These are phyloP conservation scores for Alliaria petiolata DNA, from an alignment of 345 rosid species.

Conservation along the genomic window DNA sequence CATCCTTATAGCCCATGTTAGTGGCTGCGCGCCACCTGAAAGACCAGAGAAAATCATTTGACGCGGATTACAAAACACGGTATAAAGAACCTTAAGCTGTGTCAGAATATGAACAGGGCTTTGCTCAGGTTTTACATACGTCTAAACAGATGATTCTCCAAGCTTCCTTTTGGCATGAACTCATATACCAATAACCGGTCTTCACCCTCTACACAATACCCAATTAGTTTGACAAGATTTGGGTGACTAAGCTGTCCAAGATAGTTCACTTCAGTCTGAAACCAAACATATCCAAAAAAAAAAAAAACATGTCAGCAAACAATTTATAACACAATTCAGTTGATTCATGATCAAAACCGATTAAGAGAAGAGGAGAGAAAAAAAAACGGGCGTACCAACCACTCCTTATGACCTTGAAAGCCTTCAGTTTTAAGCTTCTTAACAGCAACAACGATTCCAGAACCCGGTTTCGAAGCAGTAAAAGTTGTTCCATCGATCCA, in stretches of 20 bases:
- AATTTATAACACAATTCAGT: neutral
- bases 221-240: conserved; percentile 85
- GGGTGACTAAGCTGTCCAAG: conserved; percentile 95
- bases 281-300: no score
- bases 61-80: neutral
- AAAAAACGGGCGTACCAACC: conserved; percentile 63
- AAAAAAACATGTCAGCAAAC: neutral
- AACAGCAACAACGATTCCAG: conserved; percentile 92
- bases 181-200: conserved; percentile 82
- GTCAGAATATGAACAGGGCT: neutral
- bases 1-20: conserved; percentile 85
- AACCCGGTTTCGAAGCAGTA: conserved; percentile 74
- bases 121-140: conserved; percentile 21
- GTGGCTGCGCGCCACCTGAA: conserved; percentile 87
- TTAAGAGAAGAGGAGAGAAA: neutral
- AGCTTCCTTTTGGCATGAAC: conserved; percentile 95
- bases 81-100: no score
- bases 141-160: conserved; percentile 77
- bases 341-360: no score
- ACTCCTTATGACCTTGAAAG: conserved; percentile 97
- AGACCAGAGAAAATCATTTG: neutral
- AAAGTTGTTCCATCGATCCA: conserved; percentile 83
- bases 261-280: conserved; percentile 94
- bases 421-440: conserved; percentile 96
- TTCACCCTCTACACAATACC: conserved; percentile 85